A percentile compares a stretch with the other conserved stretches of the same genome.
Evolutionary conservation across 495 filamentous ascomycete genomes (phyloP).

Genomic region (Sabuloglossum arenarium): DNA sequence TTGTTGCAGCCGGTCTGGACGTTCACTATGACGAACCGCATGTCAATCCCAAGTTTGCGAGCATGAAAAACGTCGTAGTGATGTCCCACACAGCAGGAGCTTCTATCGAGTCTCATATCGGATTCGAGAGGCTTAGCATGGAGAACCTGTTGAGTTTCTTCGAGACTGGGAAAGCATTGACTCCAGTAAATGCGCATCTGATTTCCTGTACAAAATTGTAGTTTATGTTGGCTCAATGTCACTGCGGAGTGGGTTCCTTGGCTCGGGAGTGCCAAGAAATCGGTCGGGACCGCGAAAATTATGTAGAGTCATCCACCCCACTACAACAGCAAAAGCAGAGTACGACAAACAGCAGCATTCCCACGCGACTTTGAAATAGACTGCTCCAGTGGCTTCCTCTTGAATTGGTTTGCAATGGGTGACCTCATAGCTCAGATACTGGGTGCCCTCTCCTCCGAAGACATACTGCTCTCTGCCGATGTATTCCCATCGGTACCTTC

Average conservation of each 20-base stretch:
- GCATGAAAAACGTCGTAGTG: neutral
- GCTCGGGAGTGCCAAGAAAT: neutral
- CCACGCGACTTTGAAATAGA: neutral
- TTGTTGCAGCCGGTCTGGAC: slow-evolving; percentile 53
- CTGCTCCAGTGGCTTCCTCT: neutral
- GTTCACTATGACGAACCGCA: slow-evolving; percentile 50
- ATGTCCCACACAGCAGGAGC: neutral
- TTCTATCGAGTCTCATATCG: neutral
- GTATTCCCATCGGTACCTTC: slow-evolving; percentile 57
- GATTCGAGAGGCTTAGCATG: slow-evolving; percentile 1
- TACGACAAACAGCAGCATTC: neutral
- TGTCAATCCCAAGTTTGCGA: neutral
- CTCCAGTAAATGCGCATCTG: slow-evolving; percentile 1
- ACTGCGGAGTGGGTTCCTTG: neutral
- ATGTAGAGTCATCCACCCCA: neutral
- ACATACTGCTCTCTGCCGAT: slow-evolving; percentile 48
- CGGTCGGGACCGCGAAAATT: neutral
- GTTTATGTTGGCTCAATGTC: neutral
- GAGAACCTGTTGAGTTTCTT: slow-evolving; percentile 2
- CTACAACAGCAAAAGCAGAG: neutral
- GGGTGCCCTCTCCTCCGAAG: slow-evolving; percentile 38
- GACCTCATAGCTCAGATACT: slow-evolving; percentile 47
- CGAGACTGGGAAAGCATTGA: neutral
- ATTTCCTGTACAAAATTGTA: neutral
- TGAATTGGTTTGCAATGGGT: slow-evolving; percentile 12